These are phyloP conservation scores for Sphagnum contortum DNA, from an alignment of 225 moss, liverwort and hornwort genomes.

Conservation along the genomic window DNA sequence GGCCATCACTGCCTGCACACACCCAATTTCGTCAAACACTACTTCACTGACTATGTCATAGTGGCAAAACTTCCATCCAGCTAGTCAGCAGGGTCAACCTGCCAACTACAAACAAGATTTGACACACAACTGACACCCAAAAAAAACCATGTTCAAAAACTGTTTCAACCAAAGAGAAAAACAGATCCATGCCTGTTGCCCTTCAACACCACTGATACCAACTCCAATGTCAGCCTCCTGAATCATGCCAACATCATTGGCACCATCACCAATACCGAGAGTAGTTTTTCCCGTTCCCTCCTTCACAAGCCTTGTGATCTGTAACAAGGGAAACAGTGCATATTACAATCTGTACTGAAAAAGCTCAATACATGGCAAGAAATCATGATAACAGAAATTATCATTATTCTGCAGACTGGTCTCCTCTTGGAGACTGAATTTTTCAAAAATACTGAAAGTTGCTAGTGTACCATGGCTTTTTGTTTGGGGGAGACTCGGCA, in stretches of 20 bases:
- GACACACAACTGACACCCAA: background rate
- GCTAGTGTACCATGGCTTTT: constrained; percentile 34
- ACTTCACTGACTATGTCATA: background rate
- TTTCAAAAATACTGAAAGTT: too few relatives aligned
- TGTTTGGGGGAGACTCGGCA: constrained; percentile 65
- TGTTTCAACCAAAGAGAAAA: background rate
- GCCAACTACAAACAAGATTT: background rate
- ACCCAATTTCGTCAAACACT: background rate
- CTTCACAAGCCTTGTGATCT: constrained; percentile 55
- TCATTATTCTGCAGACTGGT: background rate
- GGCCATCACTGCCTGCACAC: constrained; percentile 48
- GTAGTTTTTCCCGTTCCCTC: constrained; percentile 52
- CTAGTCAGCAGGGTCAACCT: background rate
- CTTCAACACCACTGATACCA: constrained; percentile 60
- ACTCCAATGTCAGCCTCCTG: constrained; percentile 61
- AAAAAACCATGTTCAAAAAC: background rate
- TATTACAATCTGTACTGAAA: background rate
- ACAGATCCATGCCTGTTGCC: constrained; percentile 25
- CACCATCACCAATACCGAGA: constrained; percentile 54
- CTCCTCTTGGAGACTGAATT: background rate
- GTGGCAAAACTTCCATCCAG: background rate
- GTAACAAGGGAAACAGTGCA: background rate
- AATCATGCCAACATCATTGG: constrained; percentile 66
- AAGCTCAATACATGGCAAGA: too few relatives aligned
- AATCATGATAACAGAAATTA: background rate